Evolutionary conservation across 78 protist species (phyloP).

Genomic region (Cavenderia fasciculata): DNA sequence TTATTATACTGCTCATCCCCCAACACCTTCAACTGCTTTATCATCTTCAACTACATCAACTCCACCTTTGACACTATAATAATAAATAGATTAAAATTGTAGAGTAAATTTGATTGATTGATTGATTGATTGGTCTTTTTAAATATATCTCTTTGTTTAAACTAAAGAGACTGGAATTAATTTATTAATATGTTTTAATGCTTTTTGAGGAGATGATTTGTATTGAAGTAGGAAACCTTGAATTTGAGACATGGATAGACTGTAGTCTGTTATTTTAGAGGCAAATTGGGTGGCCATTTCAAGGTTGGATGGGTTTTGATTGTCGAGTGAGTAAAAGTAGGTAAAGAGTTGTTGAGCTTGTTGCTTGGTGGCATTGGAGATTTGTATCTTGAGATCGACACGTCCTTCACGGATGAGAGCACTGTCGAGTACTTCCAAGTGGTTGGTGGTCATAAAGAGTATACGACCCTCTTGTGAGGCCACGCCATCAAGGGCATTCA

Average conservation of each 20-base stretch:
- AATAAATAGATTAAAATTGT: too few relatives aligned
- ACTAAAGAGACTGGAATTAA: too few relatives aligned
- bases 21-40: too few relatives aligned
- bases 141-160: too few relatives aligned
- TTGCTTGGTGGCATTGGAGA: slow-evolving; percentile 42
- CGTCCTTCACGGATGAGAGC: slow-evolving; percentile 95
- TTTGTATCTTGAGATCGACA: slow-evolving; percentile 79
- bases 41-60: too few relatives aligned
- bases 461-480: slow-evolving; percentile 92
- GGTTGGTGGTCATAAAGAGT: slow-evolving; percentile 94
- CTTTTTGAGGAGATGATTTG: slow-evolving; percentile 29
- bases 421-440: slow-evolving; percentile 83
- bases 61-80: too few relatives aligned
- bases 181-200: slow-evolving; percentile 13
- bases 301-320: background rate
- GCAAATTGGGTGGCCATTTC: slow-evolving; percentile 10
- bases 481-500: slow-evolving; percentile 96
- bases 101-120: too few relatives aligned
- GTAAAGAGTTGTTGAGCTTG: slow-evolving; percentile 26
- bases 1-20: too few relatives aligned
- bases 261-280: background rate
- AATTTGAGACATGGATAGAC: slow-evolving; percentile 60
- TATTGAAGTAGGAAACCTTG: slow-evolving; percentile 68
- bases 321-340: too few relatives aligned
- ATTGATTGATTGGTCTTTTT: too few relatives aligned